Percentiles rank a stretch among this genome's conserved stretches.
Evolutionary conservation across 2,329 filamentous ascomycete genomes (phyloP).

Genomic region (Aspergillus aculeatinus): DNA sequence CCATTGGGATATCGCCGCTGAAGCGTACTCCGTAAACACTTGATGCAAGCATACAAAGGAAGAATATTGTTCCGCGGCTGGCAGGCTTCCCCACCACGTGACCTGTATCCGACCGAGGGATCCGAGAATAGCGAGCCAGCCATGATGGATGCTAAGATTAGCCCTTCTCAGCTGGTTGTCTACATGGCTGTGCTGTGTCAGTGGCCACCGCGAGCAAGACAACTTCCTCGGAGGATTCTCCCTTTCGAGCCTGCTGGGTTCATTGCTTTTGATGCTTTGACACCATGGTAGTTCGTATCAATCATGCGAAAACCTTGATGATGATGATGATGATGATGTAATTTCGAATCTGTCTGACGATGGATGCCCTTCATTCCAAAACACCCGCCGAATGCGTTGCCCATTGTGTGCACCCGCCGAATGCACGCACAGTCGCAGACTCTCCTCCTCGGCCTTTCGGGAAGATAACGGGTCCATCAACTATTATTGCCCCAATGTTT

Average conservation of each 20-base stretch:
- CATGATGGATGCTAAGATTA: no score
- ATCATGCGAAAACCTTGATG: no score
- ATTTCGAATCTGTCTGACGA: not conserved
- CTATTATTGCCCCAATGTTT: no score
- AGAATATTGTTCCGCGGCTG: no score
- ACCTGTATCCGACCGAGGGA: not conserved
- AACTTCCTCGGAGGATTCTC: not conserved
- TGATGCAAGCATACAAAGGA: no score
- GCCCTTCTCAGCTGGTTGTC: no score
- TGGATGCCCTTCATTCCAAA: not conserved
- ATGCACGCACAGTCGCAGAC: not conserved
- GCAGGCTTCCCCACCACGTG: not conserved
- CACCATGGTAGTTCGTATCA: no score
- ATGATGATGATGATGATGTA: not conserved
- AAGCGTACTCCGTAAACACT: no score
- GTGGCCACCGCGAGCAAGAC: not conserved
- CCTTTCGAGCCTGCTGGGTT: not conserved
- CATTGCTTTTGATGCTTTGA: not conserved
- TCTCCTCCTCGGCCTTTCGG: no score
- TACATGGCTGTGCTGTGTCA: not conserved
- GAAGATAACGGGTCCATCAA: no score
- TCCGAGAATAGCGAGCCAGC: not conserved
- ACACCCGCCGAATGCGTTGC: not conserved
- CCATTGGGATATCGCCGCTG: no score
- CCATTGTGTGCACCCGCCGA: not conserved